These are phyloP conservation scores for Lentinus polychrous DNA, from an alignment of 1,284 basidiomycete genomes.

Conservation along the genomic window DNA sequence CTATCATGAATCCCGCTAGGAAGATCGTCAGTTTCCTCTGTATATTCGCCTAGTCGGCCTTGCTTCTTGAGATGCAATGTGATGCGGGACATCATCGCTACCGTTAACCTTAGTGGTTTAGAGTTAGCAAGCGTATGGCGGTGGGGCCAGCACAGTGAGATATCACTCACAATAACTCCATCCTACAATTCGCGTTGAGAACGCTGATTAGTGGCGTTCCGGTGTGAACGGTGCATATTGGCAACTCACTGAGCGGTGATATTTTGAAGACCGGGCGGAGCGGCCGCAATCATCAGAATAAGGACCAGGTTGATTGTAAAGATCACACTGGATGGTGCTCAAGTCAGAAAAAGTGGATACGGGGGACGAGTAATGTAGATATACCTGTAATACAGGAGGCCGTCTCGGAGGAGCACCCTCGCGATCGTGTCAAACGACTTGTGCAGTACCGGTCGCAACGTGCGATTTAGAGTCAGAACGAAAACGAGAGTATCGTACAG, in stretches of 20 bases:
- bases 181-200: slow-evolving; percentile 21
- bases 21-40: background rate
- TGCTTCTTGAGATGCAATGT: slow-evolving; percentile 16
- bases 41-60: background rate
- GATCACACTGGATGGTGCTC: slow-evolving; percentile 36
- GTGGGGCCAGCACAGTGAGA: background rate
- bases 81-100: slow-evolving; percentile 17
- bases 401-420: slow-evolving; percentile 44
- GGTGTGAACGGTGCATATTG: background rate
- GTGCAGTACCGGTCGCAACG: slow-evolving; percentile 32
- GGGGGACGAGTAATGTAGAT: slow-evolving; percentile 5
- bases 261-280: slow-evolving; percentile 39
- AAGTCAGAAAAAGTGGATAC: background rate
- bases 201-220: slow-evolving; percentile 1
- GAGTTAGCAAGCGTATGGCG: background rate
- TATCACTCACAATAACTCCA: slow-evolving; percentile 41
- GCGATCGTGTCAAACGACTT: slow-evolving; percentile 36
- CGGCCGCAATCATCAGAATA: slow-evolving; percentile 43
- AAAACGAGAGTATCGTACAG: slow-evolving; percentile 50
- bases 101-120: slow-evolving; percentile 10
- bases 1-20: background rate
- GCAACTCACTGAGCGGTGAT: slow-evolving; percentile 46
- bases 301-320: slow-evolving; percentile 43
- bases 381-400: slow-evolving; percentile 48
- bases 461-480: slow-evolving; percentile 37